Base-by-base conservation (phyloP, 225 moss, liverwort and hornwort genomes). In the Pseudisothecium myosuroides region DNA sequence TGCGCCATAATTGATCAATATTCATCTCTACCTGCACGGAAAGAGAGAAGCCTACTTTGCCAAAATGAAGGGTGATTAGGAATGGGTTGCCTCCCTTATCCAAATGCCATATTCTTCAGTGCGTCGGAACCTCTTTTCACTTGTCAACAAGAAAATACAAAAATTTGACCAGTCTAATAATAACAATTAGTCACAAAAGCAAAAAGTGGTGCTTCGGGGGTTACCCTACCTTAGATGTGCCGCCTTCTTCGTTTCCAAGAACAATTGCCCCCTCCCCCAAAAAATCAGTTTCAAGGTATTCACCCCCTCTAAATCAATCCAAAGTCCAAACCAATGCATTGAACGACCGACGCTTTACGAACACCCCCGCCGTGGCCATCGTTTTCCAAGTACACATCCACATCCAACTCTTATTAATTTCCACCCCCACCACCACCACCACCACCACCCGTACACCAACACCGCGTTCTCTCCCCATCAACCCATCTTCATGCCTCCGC, bases 211-310 rank as follows among this genome's bases (percentile, higher is more conserved):
- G 2, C 1, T 17, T 28, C 18, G 2, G 31, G 6, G 4, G 10
- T 1, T 49, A 28, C 12, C 7, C 11, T n/a, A 32, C 2, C 2
- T 2, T 36, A 15, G 2, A 55, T 19, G 9, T 0, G 0, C 47
- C 56, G 22, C 8, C 15, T 36, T 10, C 15, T 14, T 36, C 6
- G 55, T 26, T 78, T 55, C 10, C 78, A 10, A 37, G 1, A 37
- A 54, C 9, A 52, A 76, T 13, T 4, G 8, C 12, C 47, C 17
- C 3, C n/a, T n/a, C n/a, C n/a, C n/a, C n/a, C n/a, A 29, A 28
- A 45, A 31, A 7, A 31, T 18, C 16, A 72, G 7, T 75, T 75
- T 50, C 1, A 34, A 50, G 36, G 7, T 14, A 22, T 9, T 14
- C 34, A 47, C 32, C 19, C 2, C 32, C 1, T 76, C 19, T 19